Base-by-base conservation (phyloP, 306 rosid genomes). In the Cicer chorassanicum region DNA sequence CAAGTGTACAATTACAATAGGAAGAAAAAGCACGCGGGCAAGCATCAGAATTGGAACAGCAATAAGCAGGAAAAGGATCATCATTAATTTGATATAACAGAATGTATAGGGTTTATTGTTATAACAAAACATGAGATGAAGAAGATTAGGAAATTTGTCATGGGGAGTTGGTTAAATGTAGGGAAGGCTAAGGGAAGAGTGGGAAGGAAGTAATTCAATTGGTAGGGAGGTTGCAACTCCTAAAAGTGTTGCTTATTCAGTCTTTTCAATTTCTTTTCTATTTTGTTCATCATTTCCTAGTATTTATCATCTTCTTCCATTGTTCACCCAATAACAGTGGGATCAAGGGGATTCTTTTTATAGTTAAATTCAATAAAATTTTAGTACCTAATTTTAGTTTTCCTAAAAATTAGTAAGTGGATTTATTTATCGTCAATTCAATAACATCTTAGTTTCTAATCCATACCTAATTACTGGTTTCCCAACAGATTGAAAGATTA, bases 21-120 rank as follows among this genome's bases (percentile, higher is more conserved):
- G 67, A 61, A 36, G 19, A 10, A 19, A 39, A 60, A 38, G 67
- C 45, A 36, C 11, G 2, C n/a, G 12, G 36, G 11, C 19, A n/a
- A 29, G 67, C 7, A 9, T n/a, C 45, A n/a, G 45, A 34, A 15
- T n/a, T 10, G 21, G 45, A 61, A 61, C 21, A 61, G 8, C 6
- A 36, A 38, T 61, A 16, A 61, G 45, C 21, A 61, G n/a, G 65
- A 59, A 12, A 29, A 59, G 18, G 10, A 34, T 59, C 34, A 34
- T 59, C 14, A 8, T 59, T 57, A 57, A 57, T 57, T 21, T 57
- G 64, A 57, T 60, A 34, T 29, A 34, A 60, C 43, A 60, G n/a
- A 60, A 12, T 60, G 43, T 60, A 34, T 59, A 12, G 65, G 65
- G 65, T 6, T 59, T 59, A 21, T 59, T 59, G 65, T 34, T 59